Conservation (phyloP, 371 early-diverging fungal species). For the Phascolomyces articulosus region DNA sequence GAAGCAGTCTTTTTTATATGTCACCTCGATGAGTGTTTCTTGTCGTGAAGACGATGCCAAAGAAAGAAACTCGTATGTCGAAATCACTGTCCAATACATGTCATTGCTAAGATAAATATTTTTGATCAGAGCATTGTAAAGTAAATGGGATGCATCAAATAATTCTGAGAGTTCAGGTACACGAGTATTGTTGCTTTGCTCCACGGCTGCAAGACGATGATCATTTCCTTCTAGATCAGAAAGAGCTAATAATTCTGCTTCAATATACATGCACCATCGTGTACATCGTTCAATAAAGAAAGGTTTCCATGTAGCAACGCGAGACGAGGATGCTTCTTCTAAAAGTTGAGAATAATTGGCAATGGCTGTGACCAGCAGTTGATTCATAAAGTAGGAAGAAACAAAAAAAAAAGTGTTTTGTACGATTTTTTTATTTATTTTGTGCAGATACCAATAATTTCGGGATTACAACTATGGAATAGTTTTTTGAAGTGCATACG, state of each 20-base stretch:
- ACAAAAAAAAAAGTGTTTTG: neutral
- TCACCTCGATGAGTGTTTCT: neutral
- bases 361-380: slow-evolving; percentile 20
- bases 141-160: slow-evolving; percentile 24
- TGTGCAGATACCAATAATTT: too few species aligned
- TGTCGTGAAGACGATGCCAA: neutral
- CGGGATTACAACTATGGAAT: too few species aligned
- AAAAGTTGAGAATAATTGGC: slow-evolving; percentile 25
- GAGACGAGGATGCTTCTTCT: slow-evolving; percentile 20
- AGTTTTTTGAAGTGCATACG: too few species aligned
- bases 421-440: too few species aligned
- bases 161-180: slow-evolving; percentile 19
- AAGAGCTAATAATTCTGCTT: slow-evolving; percentile 31
- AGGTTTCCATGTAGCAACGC: slow-evolving; percentile 28
- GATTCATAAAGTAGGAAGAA: neutral
- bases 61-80: slow-evolving; percentile 27
- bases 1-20: neutral
- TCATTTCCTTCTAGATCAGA: slow-evolving; percentile 7
- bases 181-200: neutral
- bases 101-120: slow-evolving; percentile 25
- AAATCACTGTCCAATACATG: slow-evolving; percentile 28
- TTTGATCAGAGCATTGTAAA: slow-evolving; percentile 28
- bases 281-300: slow-evolving; percentile 26
- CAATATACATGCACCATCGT: slow-evolving; percentile 37
- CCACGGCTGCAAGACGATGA: slow-evolving; percentile 11